Evolutionary conservation across 2,329 filamentous ascomycete genomes (phyloP), one percentile per base, ranked within the genome.

Genomic region (Gaeumannomyces sp.): DNA sequence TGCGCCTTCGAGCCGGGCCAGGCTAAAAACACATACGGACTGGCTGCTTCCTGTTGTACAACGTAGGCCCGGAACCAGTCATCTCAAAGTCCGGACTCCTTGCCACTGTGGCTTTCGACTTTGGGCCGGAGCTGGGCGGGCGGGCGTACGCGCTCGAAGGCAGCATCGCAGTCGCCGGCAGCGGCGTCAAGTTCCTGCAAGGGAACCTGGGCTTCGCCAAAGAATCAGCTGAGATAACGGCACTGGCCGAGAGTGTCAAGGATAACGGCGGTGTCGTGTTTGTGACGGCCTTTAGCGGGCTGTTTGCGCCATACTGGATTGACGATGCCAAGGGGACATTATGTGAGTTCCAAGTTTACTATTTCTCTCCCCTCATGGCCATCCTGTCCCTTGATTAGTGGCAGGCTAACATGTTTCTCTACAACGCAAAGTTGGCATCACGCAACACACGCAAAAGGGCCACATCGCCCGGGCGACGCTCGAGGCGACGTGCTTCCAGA

Each of bases 231-330:
- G 76, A 81, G 66, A 80, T 86, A 64, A 82, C 79, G 28, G 76
- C 78, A 63, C 75, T 87, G 38, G 84, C 83, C 35, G 76, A 78
- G 70, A 80, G 78, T 0, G 83, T 86, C 10, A 70, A 78, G 2
- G 89, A 96, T 75, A 96, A 90, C 67, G 93, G 92, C 64, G 93
- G 93, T 10, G 89, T 93, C 64, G 86, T 93, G 25, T 88, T 97
- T 71, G 93, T 97, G 66, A 96, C 93, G 3, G 93, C 93, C 1
- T 97, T 97, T 74, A 93, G 89, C 75, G 93, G 93, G 64, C 83
- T 97, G 3, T 96, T 96, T 74, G 93, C 93, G 1, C 93, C 93
- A 0, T 96, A 97, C 76, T 97, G 93, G 93, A 94, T 96, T 67
- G 92, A 96, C 73, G 91, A 96, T 77, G 92, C 92, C 27, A 90